phyloP scores from a whole-genome alignment of 139 green algal genomes.

The Chlorella sp. region DNA sequence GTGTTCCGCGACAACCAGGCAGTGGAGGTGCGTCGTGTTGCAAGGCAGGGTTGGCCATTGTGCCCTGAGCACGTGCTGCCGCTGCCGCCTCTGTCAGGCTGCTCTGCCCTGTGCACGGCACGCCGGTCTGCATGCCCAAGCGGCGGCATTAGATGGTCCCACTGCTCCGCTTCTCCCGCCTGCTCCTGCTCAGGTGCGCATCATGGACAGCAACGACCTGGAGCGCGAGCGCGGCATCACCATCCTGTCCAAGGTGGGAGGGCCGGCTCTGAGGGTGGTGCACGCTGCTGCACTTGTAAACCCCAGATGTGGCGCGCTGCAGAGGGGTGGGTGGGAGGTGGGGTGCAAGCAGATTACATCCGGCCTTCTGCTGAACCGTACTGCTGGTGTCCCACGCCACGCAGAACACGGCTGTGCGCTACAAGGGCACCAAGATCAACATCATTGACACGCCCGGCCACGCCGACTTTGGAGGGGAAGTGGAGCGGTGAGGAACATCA shows the following conservation, averaged over 20 bases:
- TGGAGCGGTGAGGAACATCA: constrained; percentile 80
- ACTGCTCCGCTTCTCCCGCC: too few relatives aligned
- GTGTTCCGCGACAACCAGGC: constrained; percentile 87
- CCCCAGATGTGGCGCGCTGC: too few relatives aligned
- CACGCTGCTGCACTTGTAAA: too few relatives aligned
- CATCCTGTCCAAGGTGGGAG: constrained; percentile 91
- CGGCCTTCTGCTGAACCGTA: too few relatives aligned
- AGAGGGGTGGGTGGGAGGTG: too few relatives aligned
- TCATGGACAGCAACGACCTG: constrained; percentile 98
- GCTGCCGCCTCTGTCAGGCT: too few relatives aligned
- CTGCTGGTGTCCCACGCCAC: not conserved
- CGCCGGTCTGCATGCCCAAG: too few relatives aligned
- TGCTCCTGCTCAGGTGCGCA: not conserved
- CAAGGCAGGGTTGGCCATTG: not conserved
- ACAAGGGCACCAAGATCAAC: constrained; percentile 94
- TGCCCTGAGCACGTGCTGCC: not conserved
- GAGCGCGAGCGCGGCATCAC: constrained; percentile 99
- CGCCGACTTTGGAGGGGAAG: constrained; percentile 99
- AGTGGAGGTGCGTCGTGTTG: constrained; percentile 55
- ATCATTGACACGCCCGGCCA: constrained; percentile 99
- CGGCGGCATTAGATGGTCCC: too few relatives aligned
- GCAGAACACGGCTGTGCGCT: constrained; percentile 95
- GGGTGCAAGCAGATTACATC: too few relatives aligned
- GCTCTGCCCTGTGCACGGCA: too few relatives aligned
- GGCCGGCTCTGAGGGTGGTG: not conserved